These are phyloP conservation scores for Xylaria grammica DNA, from an alignment of 495 filamentous ascomycete species.

Conservation along the genomic window DNA sequence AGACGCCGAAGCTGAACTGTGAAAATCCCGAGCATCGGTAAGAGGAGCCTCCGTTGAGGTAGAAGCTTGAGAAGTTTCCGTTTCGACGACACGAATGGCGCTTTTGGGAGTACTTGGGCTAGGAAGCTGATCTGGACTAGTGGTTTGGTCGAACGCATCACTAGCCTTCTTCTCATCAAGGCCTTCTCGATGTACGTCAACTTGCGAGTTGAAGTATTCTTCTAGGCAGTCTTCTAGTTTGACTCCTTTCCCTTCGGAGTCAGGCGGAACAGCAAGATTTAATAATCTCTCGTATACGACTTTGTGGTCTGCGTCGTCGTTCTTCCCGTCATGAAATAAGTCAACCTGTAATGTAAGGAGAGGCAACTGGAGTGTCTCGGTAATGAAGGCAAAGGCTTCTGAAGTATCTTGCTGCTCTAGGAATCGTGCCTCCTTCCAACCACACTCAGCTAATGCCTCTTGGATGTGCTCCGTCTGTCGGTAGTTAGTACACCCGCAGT, in stretches of 20 bases:
- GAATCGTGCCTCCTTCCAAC: conserved; percentile 82
- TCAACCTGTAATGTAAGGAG: conserved; percentile 93
- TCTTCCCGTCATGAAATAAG: conserved; percentile 88
- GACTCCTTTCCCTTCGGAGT: conserved; percentile 65
- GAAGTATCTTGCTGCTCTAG: conserved; percentile 89
- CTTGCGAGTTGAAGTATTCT: conserved; percentile 90
- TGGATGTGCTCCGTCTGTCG: conserved; percentile 80
- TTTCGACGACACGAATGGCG: conserved; percentile 43
- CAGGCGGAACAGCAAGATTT: conserved; percentile 82
- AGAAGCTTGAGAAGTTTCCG: conserved; percentile 36
- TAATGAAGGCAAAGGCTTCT: conserved; percentile 94
- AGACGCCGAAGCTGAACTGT: conserved; percentile 27
- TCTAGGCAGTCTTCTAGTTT: conserved; percentile 91
- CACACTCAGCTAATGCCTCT: conserved; percentile 81
- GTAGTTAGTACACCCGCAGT: conserved; percentile 37
- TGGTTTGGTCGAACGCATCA: conserved; percentile 20
- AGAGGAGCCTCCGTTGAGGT: not conserved
- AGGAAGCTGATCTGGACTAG: conserved; percentile 13
- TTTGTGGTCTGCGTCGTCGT: conserved; percentile 86
- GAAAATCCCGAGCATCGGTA: conserved; percentile 33
- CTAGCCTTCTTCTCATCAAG: conserved; percentile 58
- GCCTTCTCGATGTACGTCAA: conserved; percentile 83
- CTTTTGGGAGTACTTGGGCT: conserved; percentile 28
- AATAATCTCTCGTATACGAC: conserved; percentile 89
- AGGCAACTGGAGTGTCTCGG: conserved; percentile 83